Evolutionary conservation across 148 eudicot species (phyloP), one percentile per base, ranked within the genome.

Genomic region (Fallopia convolvulus): DNA sequence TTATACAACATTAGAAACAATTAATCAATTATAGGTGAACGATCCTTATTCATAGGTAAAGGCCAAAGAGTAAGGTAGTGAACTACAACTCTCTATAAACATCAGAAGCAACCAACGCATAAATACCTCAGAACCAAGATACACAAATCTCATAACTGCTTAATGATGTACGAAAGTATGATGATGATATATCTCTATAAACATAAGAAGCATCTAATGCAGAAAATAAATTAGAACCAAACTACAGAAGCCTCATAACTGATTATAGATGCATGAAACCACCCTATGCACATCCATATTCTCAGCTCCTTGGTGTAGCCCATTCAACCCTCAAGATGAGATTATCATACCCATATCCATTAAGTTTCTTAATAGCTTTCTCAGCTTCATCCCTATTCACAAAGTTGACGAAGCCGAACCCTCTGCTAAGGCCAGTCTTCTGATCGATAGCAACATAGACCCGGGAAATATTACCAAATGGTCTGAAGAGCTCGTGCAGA

Each of bases 381-480:
- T 94, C 91, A 3, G 92, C 98, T 21, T 94, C 98, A 70, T 94
- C 98, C 88, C 87, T 87, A 82, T 60, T 86, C 23, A 86, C 91
- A 70, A 77, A 77, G 81, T 92, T 94, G 71, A 94, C 96, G 74
- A 94, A 94, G 23, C 98, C 98, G 68, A 94, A 94, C 17, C 98
- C 98, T 84, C 98, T 84, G 84, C 98, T 94, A 70, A 80, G 82
- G 33, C 97, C 89, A 13, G 97, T 94, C 83, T 90, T 94, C 88
- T 94, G 98, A 78, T 94, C 98, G 46, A 94, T 84, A n/a, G 98
- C 98, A 72, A 92, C 98, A 79, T 94, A 94, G 41, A 88, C 93
- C 60, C 98, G 88, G 75, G 86, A 90, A 40, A 94, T 90, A 3
- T 82, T 75, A 26, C 97, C 95, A 79, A 94, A 90, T 3, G 93